Evolutionary conservation across 2,329 filamentous ascomycete species (phyloP), one percentile per base, ranked within the genome.

Genomic region (Colletotrichum costaricense): DNA sequence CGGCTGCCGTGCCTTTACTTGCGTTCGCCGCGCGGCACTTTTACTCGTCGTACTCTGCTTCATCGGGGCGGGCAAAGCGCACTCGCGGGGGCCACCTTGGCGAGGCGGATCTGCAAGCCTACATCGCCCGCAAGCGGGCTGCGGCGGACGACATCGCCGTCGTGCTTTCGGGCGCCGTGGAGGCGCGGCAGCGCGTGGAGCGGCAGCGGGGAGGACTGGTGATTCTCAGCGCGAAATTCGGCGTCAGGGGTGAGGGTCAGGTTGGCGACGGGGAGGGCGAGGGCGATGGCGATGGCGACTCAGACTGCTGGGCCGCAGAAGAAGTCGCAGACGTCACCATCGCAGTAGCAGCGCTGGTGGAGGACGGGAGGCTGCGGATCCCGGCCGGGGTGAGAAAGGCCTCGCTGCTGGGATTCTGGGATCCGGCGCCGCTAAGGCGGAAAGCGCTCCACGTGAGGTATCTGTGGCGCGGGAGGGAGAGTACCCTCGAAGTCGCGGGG

Each of bases 241-340:
- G 87, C 26, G 81, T 85, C 19, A 79, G 78, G 49, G 64, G 79
- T 16, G 75, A 76, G 11, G 67, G 71, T 26, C 26, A 26, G 26
- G 26, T 26, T 5, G 72, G 69, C n/a, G 75, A 75, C 16, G 69
- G 71, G 5, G 74, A 72, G 19, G 26, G 26, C 26, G 26, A 26
- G 4, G 26, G 26, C 26, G 26, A 26, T 26, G 26, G 26, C 26
- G 26, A 26, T 26, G 26, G 26, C 26, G 42, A n/a, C 19, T 8
- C 42, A n/a, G 42, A 49, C 42, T 49, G 42, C 26, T 81, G 81
- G 76, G 78, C 79, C n/a, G 78, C 79, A 16, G 84, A 84, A 55
- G 85, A 86, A 75, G 84, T 87, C 14, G 86, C 86, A 28, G 86
- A 89, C 72, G 86, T 88, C 22, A 88, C 86, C 4, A 80, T 87